Conservation (phyloP, 2,329 filamentous ascomycete genomes). For the Rhynchosporium graminicola region DNA sequence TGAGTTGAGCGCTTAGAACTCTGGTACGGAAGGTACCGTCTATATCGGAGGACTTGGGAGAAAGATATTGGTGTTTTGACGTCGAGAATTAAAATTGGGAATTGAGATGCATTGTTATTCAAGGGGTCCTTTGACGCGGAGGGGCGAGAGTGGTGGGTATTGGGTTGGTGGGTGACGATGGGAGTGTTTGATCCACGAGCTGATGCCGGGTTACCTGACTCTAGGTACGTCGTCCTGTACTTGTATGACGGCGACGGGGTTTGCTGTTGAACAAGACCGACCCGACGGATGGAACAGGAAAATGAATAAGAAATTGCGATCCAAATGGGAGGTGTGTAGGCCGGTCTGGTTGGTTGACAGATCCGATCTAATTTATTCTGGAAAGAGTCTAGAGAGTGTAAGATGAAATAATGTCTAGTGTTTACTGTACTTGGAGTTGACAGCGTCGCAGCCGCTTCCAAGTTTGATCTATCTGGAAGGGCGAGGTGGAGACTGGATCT, state of each 20-base stretch:
- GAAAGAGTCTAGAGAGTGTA: no score
- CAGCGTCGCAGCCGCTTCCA: slow-evolving; percentile 5
- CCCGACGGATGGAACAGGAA: neutral
- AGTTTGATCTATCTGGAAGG: neutral
- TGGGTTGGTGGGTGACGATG: slow-evolving; percentile 6
- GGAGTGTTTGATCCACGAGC: slow-evolving; percentile 20
- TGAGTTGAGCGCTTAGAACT: slow-evolving; percentile 21
- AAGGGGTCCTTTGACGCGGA: slow-evolving; percentile 19
- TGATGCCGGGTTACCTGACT: slow-evolving; percentile 8
- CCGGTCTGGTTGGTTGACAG: slow-evolving; percentile 5
- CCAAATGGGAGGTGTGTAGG: neutral
- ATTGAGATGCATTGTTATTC: slow-evolving; percentile 16
- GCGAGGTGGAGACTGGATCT: slow-evolving; percentile 1
- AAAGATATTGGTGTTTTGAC: slow-evolving; percentile 24
- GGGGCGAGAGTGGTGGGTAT: slow-evolving; percentile 3
- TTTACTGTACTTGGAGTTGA: no score
- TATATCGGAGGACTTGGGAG: neutral
- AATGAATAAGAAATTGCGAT: slow-evolving; percentile 16
- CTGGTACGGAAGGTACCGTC: neutral
- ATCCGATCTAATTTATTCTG: neutral
- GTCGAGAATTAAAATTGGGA: slow-evolving; percentile 9
- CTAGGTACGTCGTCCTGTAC: neutral
- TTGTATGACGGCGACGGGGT: slow-evolving; percentile 10
- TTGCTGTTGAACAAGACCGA: slow-evolving; percentile 6
- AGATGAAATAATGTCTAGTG: no score